Conservation (phyloP, 768 basidiomycete species). For the Termitomyces sp. region DNA sequence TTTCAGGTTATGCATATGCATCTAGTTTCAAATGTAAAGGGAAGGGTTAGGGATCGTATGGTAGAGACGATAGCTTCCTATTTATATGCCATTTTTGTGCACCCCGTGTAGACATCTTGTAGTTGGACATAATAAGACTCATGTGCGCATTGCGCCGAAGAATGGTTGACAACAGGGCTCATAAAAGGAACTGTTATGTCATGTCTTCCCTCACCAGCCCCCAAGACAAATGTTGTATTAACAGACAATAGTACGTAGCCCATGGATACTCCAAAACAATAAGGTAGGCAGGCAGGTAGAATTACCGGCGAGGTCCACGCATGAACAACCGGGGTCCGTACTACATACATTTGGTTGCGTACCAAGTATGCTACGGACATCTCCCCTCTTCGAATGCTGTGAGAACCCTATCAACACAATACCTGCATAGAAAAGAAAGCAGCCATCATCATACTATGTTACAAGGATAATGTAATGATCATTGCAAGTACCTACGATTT, state of each 20-base stretch:
- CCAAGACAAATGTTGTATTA: neutral
- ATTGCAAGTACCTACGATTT: neutral
- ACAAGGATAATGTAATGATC: neutral
- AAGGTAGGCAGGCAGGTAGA: too few species aligned
- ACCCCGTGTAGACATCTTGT: neutral
- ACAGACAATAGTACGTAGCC: neutral
- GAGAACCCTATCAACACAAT: too few species aligned
- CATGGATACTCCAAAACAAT: neutral
- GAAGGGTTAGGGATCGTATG: neutral
- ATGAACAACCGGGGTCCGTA: too few species aligned
- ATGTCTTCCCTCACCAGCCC: neutral
- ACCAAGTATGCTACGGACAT: too few species aligned
- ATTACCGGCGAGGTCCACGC: too few species aligned
- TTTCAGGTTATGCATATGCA: constrained; percentile 41
- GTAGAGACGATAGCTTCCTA: neutral
- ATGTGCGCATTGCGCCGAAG: too few species aligned
- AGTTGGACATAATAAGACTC: too few species aligned
- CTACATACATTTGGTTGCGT: too few species aligned
- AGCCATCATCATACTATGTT: too few species aligned
- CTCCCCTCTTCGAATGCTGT: too few species aligned
- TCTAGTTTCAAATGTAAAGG: constrained; percentile 6
- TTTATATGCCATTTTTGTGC: too few species aligned
- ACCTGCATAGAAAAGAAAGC: too few species aligned
- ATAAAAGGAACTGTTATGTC: neutral
- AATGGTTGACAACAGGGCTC: neutral